Base-by-base conservation (phyloP, 2,329 filamentous ascomycete genomes). In the Dothidotthia symphoricarpi region DNA sequence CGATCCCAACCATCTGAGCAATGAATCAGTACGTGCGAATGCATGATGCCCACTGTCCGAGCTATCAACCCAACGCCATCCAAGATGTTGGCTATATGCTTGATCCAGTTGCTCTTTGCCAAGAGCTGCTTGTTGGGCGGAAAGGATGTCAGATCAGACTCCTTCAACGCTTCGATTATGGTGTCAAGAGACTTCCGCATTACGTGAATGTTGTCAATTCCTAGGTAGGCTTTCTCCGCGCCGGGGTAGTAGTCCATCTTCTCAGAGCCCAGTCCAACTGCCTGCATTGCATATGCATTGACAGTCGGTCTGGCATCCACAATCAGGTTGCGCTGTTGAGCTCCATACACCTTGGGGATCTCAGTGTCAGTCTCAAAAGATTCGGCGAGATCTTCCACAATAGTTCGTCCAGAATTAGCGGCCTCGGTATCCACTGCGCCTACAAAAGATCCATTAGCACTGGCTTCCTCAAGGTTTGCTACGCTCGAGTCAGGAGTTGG, bases 1-100 rank as follows among this genome's bases (percentile, higher is more conserved):
- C 93, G 85, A 68, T 98, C 93, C 93, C 93, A 98, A 3, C 93
- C 93, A 67, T 98, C 93, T 2, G 93, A 97, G 68, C 93, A 98
- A 68, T 98, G 93, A 32, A 98, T 95, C 30, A 98, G 73, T 9
- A 95, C 91, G 63, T 98, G 89, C 1, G 90, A 95, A 60, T 96
- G 91, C 50, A 88, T 86, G 41, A 97, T 83, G 19, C 89, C 93
- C 24, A 98, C 83, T 55, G 93, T 88, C 22, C 86, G 78, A 19
- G 90, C 85, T 53, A 97, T 95, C 39, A 94, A 74, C 32, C 83
- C 80, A 5, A 89, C 85, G 1, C 93, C 93, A 45, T 93, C 86
- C 12, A 98, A 72, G 30, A 98, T 81, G 17, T 83, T 82, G 15
- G 80, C 77, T 39, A 96, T 94, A 61, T 98, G 91, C 57, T 87